Conservation (phyloP, 164 flowering plant species). For the grape (Vitis vinifera) region DNA sequence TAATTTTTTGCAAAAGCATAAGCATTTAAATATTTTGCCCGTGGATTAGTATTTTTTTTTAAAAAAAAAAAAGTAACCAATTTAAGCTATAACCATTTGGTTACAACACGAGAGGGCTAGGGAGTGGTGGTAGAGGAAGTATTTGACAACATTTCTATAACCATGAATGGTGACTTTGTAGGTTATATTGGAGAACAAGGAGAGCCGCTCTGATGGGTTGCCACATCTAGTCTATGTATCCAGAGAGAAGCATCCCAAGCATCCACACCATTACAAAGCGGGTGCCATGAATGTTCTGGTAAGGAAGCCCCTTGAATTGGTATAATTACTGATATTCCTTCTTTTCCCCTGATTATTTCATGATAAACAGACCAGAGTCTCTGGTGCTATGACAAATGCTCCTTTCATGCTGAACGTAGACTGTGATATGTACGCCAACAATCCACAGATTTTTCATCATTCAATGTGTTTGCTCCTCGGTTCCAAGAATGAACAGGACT, state of each 20-base stretch:
- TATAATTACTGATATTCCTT: neutral
- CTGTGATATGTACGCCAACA: slow-evolving; percentile 69
- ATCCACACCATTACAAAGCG: slow-evolving; percentile 64
- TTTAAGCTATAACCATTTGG: no score
- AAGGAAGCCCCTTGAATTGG: neutral
- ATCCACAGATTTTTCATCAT: slow-evolving; percentile 45
- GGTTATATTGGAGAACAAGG: slow-evolving; percentile 59
- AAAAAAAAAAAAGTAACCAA: no score
- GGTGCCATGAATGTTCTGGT: slow-evolving; percentile 81
- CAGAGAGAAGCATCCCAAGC: slow-evolving; percentile 63
- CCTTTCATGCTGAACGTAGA: slow-evolving; percentile 71
- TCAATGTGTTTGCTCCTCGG: slow-evolving; percentile 60
- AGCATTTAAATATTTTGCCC: no score
- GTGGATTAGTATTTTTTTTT: no score
- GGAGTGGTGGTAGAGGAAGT: no score
- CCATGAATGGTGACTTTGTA: neutral
- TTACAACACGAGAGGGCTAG: no score
- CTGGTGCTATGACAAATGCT: slow-evolving; percentile 74
- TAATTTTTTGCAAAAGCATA: no score
- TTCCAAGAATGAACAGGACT: slow-evolving; percentile 23
- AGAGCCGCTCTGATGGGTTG: slow-evolving; percentile 30
- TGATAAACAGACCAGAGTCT: slow-evolving; percentile 48
- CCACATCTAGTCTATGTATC: slow-evolving; percentile 59
- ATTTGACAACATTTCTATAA: no score
- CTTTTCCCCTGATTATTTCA: neutral